These are phyloP conservation scores for Crepidotus sp. DNA, from an alignment of 1,284 basidiomycete species.

Conservation along the genomic window DNA sequence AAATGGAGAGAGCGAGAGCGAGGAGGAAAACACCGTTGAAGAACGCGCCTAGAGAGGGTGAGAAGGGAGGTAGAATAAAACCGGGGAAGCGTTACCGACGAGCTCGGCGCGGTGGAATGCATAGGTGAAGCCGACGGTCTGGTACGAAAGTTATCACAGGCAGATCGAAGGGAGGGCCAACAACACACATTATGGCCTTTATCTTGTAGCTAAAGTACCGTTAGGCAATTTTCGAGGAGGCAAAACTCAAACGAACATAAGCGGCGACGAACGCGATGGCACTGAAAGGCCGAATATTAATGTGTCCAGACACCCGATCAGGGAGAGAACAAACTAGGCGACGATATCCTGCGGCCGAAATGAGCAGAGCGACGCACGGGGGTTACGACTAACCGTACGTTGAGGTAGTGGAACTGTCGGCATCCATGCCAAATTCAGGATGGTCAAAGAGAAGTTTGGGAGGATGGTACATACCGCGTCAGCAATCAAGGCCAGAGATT, in stretches of 20 bases:
- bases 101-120: slow-evolving; percentile 44
- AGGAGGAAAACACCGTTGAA: slow-evolving; percentile 45
- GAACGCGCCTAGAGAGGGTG: slow-evolving; percentile 33
- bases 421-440: slow-evolving; percentile 9
- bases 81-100: slow-evolving; percentile 27
- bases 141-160: slow-evolving; percentile 1
- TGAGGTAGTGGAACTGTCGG: slow-evolving; percentile 40
- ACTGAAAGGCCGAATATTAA: slow-evolving; percentile 19
- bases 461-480: slow-evolving; percentile 36
- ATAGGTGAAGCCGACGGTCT: slow-evolving; percentile 38
- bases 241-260: slow-evolving; percentile 23
- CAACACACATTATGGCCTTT: slow-evolving; percentile 31
- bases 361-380: neutral
- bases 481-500: slow-evolving; percentile 40
- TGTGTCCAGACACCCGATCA: neutral
- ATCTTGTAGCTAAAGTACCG: slow-evolving; percentile 28
- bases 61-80: neutral
- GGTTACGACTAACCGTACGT: slow-evolving; percentile 25
- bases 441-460: slow-evolving; percentile 3
- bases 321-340: slow-evolving; percentile 26
- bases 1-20: slow-evolving; percentile 39
- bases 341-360: slow-evolving; percentile 29
- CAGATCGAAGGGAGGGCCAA: slow-evolving; percentile 2
- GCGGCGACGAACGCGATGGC: slow-evolving; percentile 31
- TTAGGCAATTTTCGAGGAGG: neutral